phyloP scores from a whole-genome alignment of 495 filamentous ascomycete species.

The Annulohypoxylon moriforme region DNA sequence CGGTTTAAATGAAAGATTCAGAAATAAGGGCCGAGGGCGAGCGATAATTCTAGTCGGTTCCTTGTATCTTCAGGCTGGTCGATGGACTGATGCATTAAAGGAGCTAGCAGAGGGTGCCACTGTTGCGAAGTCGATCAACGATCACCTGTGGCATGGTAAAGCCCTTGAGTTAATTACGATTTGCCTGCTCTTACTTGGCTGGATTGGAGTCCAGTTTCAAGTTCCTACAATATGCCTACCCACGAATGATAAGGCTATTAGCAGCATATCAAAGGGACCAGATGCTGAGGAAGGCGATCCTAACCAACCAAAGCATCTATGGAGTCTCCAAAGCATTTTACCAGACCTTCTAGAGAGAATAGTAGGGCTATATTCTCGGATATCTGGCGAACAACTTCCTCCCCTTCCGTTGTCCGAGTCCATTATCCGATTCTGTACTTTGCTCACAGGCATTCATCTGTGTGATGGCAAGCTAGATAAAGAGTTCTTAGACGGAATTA shows the following conservation, averaged over 20 bases:
- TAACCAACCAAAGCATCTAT: slow-evolving; percentile 57
- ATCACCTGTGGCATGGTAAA: slow-evolving; percentile 97
- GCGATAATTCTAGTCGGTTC: slow-evolving; percentile 84
- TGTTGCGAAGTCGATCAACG: slow-evolving; percentile 81
- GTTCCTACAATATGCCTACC: slow-evolving; percentile 67
- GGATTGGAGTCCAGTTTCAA: slow-evolving; percentile 87
- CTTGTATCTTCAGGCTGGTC: slow-evolving; percentile 86
- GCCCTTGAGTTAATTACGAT: slow-evolving; percentile 87
- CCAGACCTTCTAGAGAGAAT: slow-evolving; percentile 80
- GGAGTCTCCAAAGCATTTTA: slow-evolving; percentile 55
- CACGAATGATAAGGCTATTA: slow-evolving; percentile 58
- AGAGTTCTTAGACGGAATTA: slow-evolving; percentile 73
- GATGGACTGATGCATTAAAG: slow-evolving; percentile 89
- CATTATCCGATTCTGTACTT: slow-evolving; percentile 79
- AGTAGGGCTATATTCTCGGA: slow-evolving; percentile 81
- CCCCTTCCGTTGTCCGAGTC: slow-evolving; percentile 84
- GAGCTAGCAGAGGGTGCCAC: slow-evolving; percentile 84
- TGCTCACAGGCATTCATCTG: slow-evolving; percentile 76
- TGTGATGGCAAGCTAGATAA: slow-evolving; percentile 75
- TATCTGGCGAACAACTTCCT: slow-evolving; percentile 83
- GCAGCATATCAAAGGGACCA: slow-evolving; percentile 58
- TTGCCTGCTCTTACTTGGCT: slow-evolving; percentile 83
- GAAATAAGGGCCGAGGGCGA: slow-evolving; percentile 85
- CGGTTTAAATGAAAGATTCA: slow-evolving; percentile 75
- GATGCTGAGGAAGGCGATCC: slow-evolving; percentile 57